Evolutionary conservation across 75 land plant genomes (phyloP).

Genomic region (Cupressus sempervirens): DNA sequence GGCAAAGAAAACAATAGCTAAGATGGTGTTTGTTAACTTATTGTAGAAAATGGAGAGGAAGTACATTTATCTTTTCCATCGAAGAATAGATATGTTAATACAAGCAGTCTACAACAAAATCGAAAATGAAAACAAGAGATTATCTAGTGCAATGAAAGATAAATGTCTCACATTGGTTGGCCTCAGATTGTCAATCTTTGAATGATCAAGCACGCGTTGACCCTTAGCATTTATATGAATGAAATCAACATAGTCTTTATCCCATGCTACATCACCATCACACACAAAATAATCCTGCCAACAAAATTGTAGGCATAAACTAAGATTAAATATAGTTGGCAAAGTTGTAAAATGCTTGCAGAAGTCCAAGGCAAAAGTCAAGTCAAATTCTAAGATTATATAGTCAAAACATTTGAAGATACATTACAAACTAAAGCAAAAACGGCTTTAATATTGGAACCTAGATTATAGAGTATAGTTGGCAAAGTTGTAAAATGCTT

Average conservation of each 20-base stretch:
- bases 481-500: background rate
- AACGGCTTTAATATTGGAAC: background rate
- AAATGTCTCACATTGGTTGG: conserved; percentile 23
- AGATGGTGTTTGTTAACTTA: background rate
- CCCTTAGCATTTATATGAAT: conserved; percentile 36
- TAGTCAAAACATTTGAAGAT: background rate
- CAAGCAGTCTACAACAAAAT: background rate
- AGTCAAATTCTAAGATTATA: background rate
- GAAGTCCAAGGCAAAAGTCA: background rate
- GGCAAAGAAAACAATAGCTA: background rate
- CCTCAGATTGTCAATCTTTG: conserved; percentile 42
- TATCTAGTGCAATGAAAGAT: background rate
- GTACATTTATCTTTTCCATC: background rate
- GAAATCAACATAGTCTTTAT: conserved; percentile 46
- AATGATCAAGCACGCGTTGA: conserved; percentile 39
- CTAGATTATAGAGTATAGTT: no score
- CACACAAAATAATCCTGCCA: conserved; percentile 48
- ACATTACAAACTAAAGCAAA: background rate
- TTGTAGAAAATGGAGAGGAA: background rate
- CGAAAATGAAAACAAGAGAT: background rate
- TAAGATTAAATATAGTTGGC: background rate
- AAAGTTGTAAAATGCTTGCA: background rate
- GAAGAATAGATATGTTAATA: background rate
- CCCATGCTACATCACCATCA: conserved; percentile 52
- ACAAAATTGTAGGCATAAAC: background rate